These are phyloP conservation scores for Rhizopogon vesiculosus DNA, from an alignment of 768 basidiomycete genomes.

Conservation along the genomic window DNA sequence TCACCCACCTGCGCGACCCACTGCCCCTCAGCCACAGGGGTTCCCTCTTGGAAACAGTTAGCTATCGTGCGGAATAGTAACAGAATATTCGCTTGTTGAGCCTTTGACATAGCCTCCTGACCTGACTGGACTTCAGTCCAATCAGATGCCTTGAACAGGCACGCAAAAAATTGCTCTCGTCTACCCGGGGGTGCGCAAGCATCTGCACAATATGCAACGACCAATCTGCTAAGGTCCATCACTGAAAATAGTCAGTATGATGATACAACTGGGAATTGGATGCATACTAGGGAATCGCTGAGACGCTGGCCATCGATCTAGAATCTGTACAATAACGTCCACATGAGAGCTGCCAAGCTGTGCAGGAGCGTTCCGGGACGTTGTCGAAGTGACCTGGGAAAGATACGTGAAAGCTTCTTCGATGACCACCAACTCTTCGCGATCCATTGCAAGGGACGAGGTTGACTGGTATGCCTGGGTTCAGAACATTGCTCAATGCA, in stretches of 20 bases:
- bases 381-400: slow-evolving; percentile 38
- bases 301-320: slow-evolving; percentile 70
- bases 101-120: slow-evolving; percentile 55
- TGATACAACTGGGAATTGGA: neutral
- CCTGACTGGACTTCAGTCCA: slow-evolving; percentile 48
- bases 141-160: slow-evolving; percentile 64
- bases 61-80: slow-evolving; percentile 75
- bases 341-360: slow-evolving; percentile 45
- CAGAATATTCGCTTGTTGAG: slow-evolving; percentile 80
- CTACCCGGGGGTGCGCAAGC: slow-evolving; percentile 40
- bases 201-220: slow-evolving; percentile 60
- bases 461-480: slow-evolving; percentile 47
- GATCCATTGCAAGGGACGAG: slow-evolving; percentile 63
- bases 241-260: slow-evolving; percentile 38
- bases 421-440: slow-evolving; percentile 52
- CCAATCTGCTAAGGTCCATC: slow-evolving; percentile 78
- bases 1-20: slow-evolving; percentile 49
- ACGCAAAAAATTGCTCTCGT: slow-evolving; percentile 50
- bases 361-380: slow-evolving; percentile 22
- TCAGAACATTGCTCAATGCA: neutral
- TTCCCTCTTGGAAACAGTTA: slow-evolving; percentile 68
- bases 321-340: slow-evolving; percentile 56
- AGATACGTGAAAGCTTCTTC: slow-evolving; percentile 65
- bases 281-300: slow-evolving; percentile 67
- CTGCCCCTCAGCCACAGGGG: slow-evolving; percentile 33